phyloP scores from a whole-genome alignment of 495 filamentous ascomycete genomes.

The Xylaria scruposa region DNA sequence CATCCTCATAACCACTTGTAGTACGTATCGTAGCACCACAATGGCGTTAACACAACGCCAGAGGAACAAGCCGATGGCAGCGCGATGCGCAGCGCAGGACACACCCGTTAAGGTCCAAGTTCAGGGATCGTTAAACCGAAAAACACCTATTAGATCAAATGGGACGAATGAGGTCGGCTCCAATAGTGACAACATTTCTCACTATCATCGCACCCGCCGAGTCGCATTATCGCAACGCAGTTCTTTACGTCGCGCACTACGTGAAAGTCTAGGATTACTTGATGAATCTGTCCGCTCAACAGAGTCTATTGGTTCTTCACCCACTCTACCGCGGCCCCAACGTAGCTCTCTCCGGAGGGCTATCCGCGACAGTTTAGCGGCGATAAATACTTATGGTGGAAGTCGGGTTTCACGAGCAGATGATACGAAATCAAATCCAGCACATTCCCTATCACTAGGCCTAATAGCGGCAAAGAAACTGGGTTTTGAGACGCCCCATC shows the following conservation, averaged over 20 bases:
- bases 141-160: neutral
- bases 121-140: neutral
- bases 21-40: neutral
- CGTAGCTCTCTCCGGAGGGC: neutral
- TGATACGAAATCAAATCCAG: neutral
- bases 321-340: neutral
- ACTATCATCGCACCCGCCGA: neutral
- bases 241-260: slow-evolving; percentile 29
- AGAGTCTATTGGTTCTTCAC: neutral
- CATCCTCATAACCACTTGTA: neutral
- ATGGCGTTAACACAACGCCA: neutral
- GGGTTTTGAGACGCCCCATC: neutral
- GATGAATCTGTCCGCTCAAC: neutral
- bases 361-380: neutral
- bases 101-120: neutral
- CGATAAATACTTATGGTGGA: neutral
- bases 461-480: neutral
- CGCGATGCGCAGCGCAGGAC: neutral
- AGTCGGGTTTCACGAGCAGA: neutral
- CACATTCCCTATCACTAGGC: too few species aligned
- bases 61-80: neutral
- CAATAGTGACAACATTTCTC: neutral
- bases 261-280: slow-evolving; percentile 10
- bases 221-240: slow-evolving; percentile 22
- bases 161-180: neutral